Percentiles rank a stretch among this genome's conserved stretches.
Evolutionary conservation across 306 rosid genomes (phyloP).

Genomic region (Rosa multiflora): DNA sequence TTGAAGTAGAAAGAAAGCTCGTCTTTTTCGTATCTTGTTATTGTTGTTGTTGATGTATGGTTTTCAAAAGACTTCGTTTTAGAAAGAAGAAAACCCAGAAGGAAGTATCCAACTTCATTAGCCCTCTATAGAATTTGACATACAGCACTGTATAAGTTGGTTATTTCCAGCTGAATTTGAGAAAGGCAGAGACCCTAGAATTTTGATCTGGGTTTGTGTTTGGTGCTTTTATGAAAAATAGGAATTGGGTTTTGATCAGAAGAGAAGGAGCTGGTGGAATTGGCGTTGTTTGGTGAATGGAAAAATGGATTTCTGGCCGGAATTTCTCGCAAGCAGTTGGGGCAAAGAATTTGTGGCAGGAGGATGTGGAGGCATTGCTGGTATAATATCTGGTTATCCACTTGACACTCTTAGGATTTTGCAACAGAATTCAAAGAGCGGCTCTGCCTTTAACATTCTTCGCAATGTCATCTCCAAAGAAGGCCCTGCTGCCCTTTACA

Average conservation of each 20-base stretch:
- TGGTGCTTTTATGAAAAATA: conserved; percentile 1
- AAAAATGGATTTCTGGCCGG: conserved; percentile 78
- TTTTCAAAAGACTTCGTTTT: not conserved
- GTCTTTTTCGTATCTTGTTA: not conserved
- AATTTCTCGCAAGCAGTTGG: conserved; percentile 71
- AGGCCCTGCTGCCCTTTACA: conserved; percentile 71
- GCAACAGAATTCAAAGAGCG: conserved; percentile 51
- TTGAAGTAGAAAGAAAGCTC: not conserved
- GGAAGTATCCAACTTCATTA: not conserved
- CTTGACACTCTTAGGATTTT: conserved; percentile 71
- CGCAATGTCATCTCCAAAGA: conserved; percentile 47
- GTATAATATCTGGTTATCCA: conserved; percentile 76
- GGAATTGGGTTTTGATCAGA: conserved; percentile 2
- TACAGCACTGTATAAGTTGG: not conserved
- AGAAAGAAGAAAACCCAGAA: conserved; percentile 4
- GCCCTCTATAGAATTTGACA: not conserved
- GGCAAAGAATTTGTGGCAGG: conserved; percentile 92
- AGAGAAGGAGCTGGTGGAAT: not conserved
- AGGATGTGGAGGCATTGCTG: conserved; percentile 87
- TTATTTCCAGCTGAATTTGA: not conserved
- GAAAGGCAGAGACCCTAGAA: not conserved
- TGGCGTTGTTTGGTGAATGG: conserved; percentile 8
- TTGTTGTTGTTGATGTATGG: not conserved
- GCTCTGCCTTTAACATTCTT: conserved; percentile 58
- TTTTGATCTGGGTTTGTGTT: not conserved